Evolutionary conservation across 176 grass and related monocot species (phyloP), one percentile per base, ranked within the genome.

Genomic region (Aegilops tauschii): DNA sequence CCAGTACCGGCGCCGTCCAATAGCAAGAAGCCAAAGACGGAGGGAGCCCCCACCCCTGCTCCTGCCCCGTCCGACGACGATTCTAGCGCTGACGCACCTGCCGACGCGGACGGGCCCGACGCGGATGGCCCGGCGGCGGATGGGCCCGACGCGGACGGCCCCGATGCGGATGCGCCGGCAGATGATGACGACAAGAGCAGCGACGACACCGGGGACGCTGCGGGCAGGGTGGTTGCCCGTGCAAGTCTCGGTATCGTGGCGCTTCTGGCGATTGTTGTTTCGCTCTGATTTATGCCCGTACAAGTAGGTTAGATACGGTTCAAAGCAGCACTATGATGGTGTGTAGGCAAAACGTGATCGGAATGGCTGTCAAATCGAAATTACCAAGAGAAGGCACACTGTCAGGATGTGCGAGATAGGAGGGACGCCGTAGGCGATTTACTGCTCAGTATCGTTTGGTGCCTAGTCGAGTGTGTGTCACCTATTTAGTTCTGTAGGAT

Each of bases 181-280:
- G 67, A 34, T 23, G 67, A 34, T 23, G 36, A 37, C 7, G 77
- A 84, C 64, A 69, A 59, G 28, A 73, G 56, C 21, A 84, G 76
- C 45, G 70, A 76, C 49, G 58, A 59, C 54, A 59, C 31, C 73
- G 88, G 78, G 5, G 91, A 81, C 8, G 76, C 81, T 44, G 73
- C 66, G 16, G 45, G 73, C 40, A 92, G n/a, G 11, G 54, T 71
- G 73, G 59, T 56, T 34, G 21, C 65, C 3, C 10, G 37, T 39
- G 61, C 73, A 12, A 18, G 82, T 42, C 36, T 88, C 1, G 78
- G 76, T 17, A 64, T 90, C 77, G 37, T 86, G 82, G 67, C 81
- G n/a, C 77, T 94, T 49, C 39, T 87, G 23, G 20, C 77, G 50
- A 20, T 76, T 44, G 16, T 75, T 27, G 32, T 87, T 61, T 87